Evolutionary conservation across 768 basidiomycete species (phyloP).

Genomic region (Tephrocybe rancida): DNA sequence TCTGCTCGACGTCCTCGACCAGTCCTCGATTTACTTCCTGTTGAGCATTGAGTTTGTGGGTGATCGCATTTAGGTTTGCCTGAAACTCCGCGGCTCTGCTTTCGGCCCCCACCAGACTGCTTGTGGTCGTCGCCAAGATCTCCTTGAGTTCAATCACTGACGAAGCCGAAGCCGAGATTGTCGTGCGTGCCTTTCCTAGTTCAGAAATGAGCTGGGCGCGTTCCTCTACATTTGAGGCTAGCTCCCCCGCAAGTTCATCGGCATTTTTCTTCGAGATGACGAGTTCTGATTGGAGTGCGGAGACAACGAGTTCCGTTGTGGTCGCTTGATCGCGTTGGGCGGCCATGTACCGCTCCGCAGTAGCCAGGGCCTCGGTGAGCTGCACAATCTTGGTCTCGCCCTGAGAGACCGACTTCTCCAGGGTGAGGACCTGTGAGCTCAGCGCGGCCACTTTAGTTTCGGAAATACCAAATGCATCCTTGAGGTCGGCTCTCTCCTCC

Average conservation of each 20-base stretch:
- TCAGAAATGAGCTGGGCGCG: conserved; percentile 8
- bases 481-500: conserved; percentile 7
- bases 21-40: conserved; percentile 14
- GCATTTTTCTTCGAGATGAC: conserved; percentile 13
- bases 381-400: background rate
- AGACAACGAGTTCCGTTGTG: background rate
- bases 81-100: conserved; percentile 8
- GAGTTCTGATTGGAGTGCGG: conserved; percentile 8
- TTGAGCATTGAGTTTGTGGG: conserved; percentile 11
- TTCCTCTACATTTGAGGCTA: conserved; percentile 14
- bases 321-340: background rate
- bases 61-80: conserved; percentile 4
- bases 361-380: conserved; percentile 2
- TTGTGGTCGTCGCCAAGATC: conserved; percentile 5
- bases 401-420: conserved; percentile 3
- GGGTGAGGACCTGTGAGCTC: conserved; percentile 1
- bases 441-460: conserved; percentile 6
- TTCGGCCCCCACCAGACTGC: conserved; percentile 5
- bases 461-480: conserved; percentile 3
- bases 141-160: conserved; percentile 8
- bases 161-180: conserved; percentile 4
- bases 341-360: background rate
- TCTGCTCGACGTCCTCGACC: conserved; percentile 2
- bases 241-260: conserved; percentile 11
- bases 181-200: conserved; percentile 13